Evolutionary conservation across 1,139 yeast genomes (phyloP).

Genomic region (Sugiyamaella novakii): DNA sequence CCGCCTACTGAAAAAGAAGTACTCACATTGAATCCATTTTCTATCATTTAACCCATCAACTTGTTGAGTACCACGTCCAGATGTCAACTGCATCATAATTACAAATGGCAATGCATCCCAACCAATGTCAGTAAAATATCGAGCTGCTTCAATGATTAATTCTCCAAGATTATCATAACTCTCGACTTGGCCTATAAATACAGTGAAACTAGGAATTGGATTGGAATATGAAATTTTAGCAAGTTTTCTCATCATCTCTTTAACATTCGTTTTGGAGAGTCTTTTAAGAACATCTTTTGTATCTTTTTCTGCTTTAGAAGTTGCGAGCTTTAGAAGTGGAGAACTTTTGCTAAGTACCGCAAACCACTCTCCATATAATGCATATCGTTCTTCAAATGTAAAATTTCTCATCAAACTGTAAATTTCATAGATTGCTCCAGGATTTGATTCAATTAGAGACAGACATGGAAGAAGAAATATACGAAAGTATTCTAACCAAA

Average conservation of each 20-base stretch:
- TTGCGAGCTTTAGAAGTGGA: slow-evolving; percentile 62
- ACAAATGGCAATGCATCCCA: slow-evolving; percentile 87
- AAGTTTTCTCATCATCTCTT: slow-evolving; percentile 72
- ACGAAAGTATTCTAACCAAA: slow-evolving; percentile 67
- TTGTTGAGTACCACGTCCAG: slow-evolving; percentile 69
- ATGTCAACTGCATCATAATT: slow-evolving; percentile 68
- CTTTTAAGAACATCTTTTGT: slow-evolving; percentile 82
- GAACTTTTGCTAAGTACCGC: slow-evolving; percentile 56
- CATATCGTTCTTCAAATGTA: slow-evolving; percentile 67
- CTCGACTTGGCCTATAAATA: slow-evolving; percentile 59
- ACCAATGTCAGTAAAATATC: slow-evolving; percentile 73
- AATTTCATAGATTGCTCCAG: slow-evolving; percentile 64
- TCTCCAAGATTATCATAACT: slow-evolving; percentile 87
- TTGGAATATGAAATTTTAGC: slow-evolving; percentile 78
- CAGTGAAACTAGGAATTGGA: slow-evolving; percentile 71
- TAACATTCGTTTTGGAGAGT: slow-evolving; percentile 81
- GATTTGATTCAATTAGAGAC: slow-evolving; percentile 60
- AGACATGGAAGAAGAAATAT: slow-evolving; percentile 69
- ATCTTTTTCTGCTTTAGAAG: slow-evolving; percentile 72
- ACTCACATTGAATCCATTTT: slow-evolving; percentile 69
- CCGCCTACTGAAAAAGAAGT: not conserved
- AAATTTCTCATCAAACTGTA: slow-evolving; percentile 57
- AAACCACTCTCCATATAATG: slow-evolving; percentile 83
- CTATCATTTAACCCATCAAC: slow-evolving; percentile 79
- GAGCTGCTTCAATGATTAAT: slow-evolving; percentile 77